Percentiles rank a stretch among this genome's conserved stretches.
Conservation (phyloP, 2,329 filamentous ascomycete species). For the Stachybotrys chartarum region DNA sequence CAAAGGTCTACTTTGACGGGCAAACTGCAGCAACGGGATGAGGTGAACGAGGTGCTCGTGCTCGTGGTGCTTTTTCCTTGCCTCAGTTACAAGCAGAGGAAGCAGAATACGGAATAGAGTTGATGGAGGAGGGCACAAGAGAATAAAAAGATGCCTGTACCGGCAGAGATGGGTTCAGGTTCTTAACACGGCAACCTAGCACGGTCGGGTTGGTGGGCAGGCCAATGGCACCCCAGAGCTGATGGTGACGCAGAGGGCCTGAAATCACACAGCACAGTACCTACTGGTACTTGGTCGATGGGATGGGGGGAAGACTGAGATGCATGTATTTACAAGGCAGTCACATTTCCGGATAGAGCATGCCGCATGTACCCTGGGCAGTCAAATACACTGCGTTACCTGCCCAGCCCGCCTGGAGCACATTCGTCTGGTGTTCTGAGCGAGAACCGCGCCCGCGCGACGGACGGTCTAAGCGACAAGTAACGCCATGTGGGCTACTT, state of each 20-base stretch:
- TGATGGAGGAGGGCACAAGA: background rate
- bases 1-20: too few species aligned
- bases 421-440: background rate
- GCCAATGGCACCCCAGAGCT: background rate
- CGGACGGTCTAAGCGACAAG: too few species aligned
- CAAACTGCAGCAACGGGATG: too few species aligned
- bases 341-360: background rate
- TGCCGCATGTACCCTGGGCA: background rate
- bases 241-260: background rate
- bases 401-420: background rate
- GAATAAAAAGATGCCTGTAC: background rate
- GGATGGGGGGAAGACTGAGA: too few species aligned
- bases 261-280: background rate
- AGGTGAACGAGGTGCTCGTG: too few species aligned
- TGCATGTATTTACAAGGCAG: too few species aligned
- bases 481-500: too few species aligned
- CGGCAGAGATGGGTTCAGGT: background rate
- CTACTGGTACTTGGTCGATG: too few species aligned
- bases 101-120: background rate
- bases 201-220: too few species aligned
- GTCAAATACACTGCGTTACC: background rate
- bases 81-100: background rate
- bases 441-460: too few species aligned
- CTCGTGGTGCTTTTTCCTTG: too few species aligned
- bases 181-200: background rate